phyloP scores from a whole-genome alignment of 139 green algal genomes.

The Chlamydomonas schloesseri region DNA sequence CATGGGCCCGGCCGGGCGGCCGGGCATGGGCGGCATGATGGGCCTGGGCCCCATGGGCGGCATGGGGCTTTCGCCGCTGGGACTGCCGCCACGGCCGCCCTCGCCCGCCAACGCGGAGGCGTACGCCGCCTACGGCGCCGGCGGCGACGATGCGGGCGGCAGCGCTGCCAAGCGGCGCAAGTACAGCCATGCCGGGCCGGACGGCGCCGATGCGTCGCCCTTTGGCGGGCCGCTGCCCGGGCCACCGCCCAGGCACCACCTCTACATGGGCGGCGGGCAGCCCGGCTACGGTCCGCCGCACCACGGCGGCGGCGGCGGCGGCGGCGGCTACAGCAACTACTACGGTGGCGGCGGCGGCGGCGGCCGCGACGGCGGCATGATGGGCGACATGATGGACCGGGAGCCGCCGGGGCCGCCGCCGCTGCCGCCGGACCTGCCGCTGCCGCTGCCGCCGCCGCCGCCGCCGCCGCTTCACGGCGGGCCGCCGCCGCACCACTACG shows the following conservation, averaged over 20 bases:
- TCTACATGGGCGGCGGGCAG: not conserved
- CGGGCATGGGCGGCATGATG: conserved; percentile 4
- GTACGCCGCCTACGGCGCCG: not conserved
- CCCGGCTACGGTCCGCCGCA: no score
- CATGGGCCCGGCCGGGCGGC: not conserved
- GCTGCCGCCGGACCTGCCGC: conserved; percentile 11
- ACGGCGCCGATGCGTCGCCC: not conserved
- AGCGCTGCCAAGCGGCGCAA: not conserved
- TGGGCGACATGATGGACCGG: no score
- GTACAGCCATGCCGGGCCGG: not conserved
- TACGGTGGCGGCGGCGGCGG: not conserved
- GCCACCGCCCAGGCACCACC: conserved; percentile 13
- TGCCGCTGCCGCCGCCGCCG: no score
- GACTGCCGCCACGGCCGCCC: conserved; percentile 18
- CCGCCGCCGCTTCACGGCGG: not conserved
- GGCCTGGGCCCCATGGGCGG: not conserved
- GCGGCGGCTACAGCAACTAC: no score
- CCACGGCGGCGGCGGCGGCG: not conserved
- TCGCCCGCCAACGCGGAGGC: conserved; percentile 8
- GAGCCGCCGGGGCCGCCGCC: conserved; percentile 3
- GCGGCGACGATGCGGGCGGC: not conserved
- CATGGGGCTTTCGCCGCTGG: conserved; percentile 22
- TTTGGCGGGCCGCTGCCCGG: not conserved
- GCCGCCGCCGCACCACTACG: no score
- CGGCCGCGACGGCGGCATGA: not conserved